Evolutionary conservation across 1,139 yeast species (phyloP), one percentile per base, ranked within the genome.

Genomic region (Candida glucosophila): DNA sequence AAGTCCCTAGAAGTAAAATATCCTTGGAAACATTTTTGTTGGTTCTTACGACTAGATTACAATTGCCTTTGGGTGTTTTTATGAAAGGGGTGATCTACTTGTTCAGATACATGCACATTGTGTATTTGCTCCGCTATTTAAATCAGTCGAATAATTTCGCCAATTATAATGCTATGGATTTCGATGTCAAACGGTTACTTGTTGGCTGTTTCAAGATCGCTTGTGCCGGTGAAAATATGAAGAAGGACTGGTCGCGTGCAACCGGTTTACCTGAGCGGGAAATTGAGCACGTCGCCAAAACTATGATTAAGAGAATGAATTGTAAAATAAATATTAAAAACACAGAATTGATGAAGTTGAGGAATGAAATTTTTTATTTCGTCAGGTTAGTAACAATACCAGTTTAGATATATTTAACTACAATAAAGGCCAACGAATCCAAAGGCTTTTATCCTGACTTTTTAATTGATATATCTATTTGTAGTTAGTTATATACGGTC

Each of bases 81-180:
- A 50, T 64, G 50, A 62, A 58, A 34, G 62, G 67, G 4, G 49
- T 57, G 19, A 59, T 65, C 21, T 64, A 64, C 37, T 46, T 65
- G 24, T 63, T 64, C 44, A 52, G 72, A 29, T 65, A 65, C 37
- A 65, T 65, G 69, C 70, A 65, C 37, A 60, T 64, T 20, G 58
- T 65, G 26, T 65, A 64, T 39, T 52, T 65, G 30, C 53, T 65
- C 36, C 44, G 72, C 26, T 65, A 65, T 36, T 55, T 65, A 34
- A 65, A 65, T 36, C 72, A 65, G 38, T 58, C 67, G 20, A 65
- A 65, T 36, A 65, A 65, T 36, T 58, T 53, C 36, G 62, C 60
- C 17, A 55, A 55, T 34, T 58, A 55, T 34, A 57, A 54, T 33
- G 67, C 58, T 21, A 64, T 64, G 71, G 70, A 64, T 22, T 63